phyloP scores from a whole-genome alignment of 257 asterid genomes.

The Petunia axillaris region DNA sequence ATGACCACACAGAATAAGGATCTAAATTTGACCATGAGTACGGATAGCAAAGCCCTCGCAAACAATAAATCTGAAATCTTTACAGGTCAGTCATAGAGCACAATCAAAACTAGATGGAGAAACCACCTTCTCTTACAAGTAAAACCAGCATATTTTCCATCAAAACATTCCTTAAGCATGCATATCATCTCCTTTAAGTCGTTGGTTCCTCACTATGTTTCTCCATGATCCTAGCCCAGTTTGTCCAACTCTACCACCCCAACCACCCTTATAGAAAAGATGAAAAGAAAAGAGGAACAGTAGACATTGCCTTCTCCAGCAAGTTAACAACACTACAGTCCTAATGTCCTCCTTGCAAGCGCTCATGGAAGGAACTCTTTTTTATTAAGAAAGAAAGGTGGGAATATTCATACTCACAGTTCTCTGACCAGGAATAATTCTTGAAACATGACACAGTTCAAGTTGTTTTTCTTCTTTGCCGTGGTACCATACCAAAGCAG shows the following conservation, averaged over 20 bases:
- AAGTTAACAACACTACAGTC: too few relatives aligned
- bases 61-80: neutral
- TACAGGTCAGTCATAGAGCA: slow-evolving; percentile 20
- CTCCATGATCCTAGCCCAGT: too few relatives aligned
- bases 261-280: too few relatives aligned
- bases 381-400: slow-evolving; percentile 12
- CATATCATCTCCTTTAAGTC: too few relatives aligned
- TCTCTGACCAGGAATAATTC: slow-evolving; percentile 94
- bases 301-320: too few relatives aligned
- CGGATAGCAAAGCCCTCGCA: neutral
- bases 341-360: too few relatives aligned
- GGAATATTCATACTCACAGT: slow-evolving; percentile 68
- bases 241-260: too few relatives aligned
- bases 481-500: slow-evolving; percentile 82
- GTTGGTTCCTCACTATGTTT: too few relatives aligned
- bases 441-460: slow-evolving; percentile 67
- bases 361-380: neutral
- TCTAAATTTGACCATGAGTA: neutral
- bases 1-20: slow-evolving; percentile 20
- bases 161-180: too few relatives aligned
- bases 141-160: neutral
- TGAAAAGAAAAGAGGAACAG: too few relatives aligned
- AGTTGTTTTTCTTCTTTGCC: slow-evolving; percentile 87
- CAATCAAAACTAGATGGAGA: neutral
- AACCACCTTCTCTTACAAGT: slow-evolving; percentile 12